Conservation (phyloP, 495 filamentous ascomycete species). For the Xylaria grammica region DNA sequence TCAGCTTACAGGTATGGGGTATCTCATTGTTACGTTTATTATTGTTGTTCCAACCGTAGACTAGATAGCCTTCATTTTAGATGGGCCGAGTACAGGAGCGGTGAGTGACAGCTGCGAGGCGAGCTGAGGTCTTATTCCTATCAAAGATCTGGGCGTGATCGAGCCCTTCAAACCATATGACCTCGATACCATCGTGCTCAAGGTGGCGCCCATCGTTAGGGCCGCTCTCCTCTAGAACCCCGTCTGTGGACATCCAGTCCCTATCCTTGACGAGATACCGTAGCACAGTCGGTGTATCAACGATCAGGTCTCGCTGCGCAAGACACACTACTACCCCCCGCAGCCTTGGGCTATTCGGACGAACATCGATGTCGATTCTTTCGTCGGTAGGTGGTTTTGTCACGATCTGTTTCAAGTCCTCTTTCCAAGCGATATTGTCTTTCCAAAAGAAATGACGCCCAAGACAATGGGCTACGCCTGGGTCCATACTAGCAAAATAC, state of each 20-base stretch:
- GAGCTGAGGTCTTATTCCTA: conserved; percentile 40
- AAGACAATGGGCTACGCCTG: conserved; percentile 63
- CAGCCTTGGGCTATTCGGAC: conserved; percentile 7
- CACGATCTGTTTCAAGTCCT: conserved; percentile 51
- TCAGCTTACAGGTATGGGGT: conserved; percentile 1
- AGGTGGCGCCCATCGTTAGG: conserved; percentile 31
- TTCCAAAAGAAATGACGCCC: conserved; percentile 70
- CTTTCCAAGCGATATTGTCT: conserved; percentile 70
- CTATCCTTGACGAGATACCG: conserved; percentile 56
- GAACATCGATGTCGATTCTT: conserved; percentile 21
- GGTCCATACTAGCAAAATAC: conserved; percentile 70
- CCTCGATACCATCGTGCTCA: conserved; percentile 58
- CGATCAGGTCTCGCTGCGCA: conserved; percentile 66
- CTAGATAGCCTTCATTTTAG: conserved; percentile 22
- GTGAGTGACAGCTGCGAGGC: conserved; percentile 49
- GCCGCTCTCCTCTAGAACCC: background rate
- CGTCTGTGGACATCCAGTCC: conserved; percentile 26
- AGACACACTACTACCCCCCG: conserved; percentile 61
- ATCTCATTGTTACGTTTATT: background rate
- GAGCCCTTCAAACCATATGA: conserved; percentile 65
- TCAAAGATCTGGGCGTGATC: conserved; percentile 77
- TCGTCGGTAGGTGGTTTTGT: conserved; percentile 22
- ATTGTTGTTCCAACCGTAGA: conserved; percentile 1
- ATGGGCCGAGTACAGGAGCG: conserved; percentile 39
- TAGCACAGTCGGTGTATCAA: conserved; percentile 62